Percentiles rank a stretch among this genome's conserved stretches.
Evolutionary conservation across 768 basidiomycete species (phyloP).

Genomic region (Lactarius pseudohatsudake): DNA sequence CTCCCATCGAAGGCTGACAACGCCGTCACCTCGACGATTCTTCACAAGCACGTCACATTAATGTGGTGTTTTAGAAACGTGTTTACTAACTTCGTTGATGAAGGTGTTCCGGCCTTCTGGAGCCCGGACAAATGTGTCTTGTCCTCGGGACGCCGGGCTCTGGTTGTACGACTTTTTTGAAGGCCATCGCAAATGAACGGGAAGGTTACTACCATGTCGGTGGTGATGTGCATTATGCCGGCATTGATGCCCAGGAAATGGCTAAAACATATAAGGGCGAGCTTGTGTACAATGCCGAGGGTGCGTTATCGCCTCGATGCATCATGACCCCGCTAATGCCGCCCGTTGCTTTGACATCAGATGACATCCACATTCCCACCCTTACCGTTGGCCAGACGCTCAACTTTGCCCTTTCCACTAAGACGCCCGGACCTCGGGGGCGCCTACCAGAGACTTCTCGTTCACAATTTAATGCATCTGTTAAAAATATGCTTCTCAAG

Average conservation of each 20-base stretch:
- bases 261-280: conserved; percentile 76
- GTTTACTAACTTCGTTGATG: conserved; percentile 57
- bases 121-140: conserved; percentile 30
- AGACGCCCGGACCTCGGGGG: conserved; percentile 73
- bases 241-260: conserved; percentile 77
- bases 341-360: conserved; percentile 44
- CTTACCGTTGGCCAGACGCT: conserved; percentile 80
- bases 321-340: neutral
- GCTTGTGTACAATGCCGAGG: conserved; percentile 77
- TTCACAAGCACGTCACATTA: conserved; percentile 22
- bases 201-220: conserved; percentile 59
- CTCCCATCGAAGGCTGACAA: conserved; percentile 17
- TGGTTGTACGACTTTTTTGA: conserved; percentile 86
- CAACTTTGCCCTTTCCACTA: conserved; percentile 67
- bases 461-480: conserved; percentile 55
- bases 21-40: conserved; percentile 19
- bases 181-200: conserved; percentile 76
- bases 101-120: conserved; percentile 55
- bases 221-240: conserved; percentile 80
- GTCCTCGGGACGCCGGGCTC: conserved; percentile 45
- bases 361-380: conserved; percentile 82
- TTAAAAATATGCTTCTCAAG: conserved; percentile 63
- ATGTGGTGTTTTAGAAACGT: no score
- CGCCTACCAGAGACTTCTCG: conserved; percentile 66
- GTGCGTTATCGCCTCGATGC: conserved; percentile 35